Conservation (phyloP, 768 basidiomycete species). For the Lyophyllum shimeji region DNA sequence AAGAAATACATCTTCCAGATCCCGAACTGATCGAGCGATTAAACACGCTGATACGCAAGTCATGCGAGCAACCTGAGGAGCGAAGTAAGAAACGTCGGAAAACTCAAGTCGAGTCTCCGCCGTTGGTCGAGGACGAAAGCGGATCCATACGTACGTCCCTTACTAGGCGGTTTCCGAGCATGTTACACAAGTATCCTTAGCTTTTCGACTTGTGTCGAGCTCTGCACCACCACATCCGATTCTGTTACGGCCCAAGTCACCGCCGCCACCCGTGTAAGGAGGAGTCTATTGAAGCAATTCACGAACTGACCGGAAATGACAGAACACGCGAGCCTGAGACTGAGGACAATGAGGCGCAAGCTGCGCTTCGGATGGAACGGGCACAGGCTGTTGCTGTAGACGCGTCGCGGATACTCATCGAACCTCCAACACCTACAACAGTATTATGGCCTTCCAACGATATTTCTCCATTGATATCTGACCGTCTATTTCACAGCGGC, state of each 20-base stretch:
- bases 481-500: not conserved
- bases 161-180: not conserved
- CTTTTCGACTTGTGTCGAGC: constrained; percentile 50
- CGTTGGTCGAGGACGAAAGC: not conserved
- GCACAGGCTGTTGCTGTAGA: constrained; percentile 43
- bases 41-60: constrained; percentile 17
- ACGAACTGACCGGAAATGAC: not conserved
- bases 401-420: constrained; percentile 24
- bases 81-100: constrained; percentile 12
- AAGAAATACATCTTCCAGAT: constrained; percentile 7
- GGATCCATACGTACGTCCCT: constrained; percentile 6
- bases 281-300: not conserved
- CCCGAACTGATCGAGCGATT: constrained; percentile 16
- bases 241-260: constrained; percentile 42
- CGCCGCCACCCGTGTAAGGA: constrained; percentile 38
- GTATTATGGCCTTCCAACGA: constrained; percentile 15
- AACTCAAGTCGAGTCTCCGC: not conserved
- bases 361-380: constrained; percentile 38
- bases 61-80: constrained; percentile 6
- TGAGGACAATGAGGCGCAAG: constrained; percentile 46
- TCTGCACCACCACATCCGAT: constrained; percentile 36
- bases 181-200: constrained; percentile 24
- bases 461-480: not conserved
- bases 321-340: constrained; percentile 49
- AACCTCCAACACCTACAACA: constrained; percentile 18